Percentiles rank a stretch among this genome's conserved stretches.
phyloP scores from a whole-genome alignment of 306 rosid genomes.

The Cyclanthera cordifolia region DNA sequence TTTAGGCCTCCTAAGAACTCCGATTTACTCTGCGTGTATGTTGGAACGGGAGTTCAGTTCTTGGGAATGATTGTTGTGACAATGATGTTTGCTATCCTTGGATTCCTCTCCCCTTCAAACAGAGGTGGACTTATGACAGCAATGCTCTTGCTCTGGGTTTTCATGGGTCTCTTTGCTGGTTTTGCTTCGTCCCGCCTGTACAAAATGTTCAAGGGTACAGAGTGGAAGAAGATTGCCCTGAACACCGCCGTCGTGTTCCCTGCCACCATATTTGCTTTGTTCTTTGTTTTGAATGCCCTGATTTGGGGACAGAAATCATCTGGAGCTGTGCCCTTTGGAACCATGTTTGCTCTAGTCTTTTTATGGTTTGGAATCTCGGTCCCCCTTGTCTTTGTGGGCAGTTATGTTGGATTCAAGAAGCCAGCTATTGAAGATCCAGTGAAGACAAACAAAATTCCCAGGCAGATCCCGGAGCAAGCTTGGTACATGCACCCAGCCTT shows the following conservation, averaged over 20 bases:
- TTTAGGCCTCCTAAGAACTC: slow-evolving; percentile 80
- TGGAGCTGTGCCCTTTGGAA: slow-evolving; percentile 97
- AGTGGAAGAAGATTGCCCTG: slow-evolving; percentile 79
- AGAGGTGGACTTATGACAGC: slow-evolving; percentile 98
- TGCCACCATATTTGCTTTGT: slow-evolving; percentile 53
- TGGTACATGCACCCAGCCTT: slow-evolving; percentile 95
- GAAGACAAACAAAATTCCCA: slow-evolving; percentile 94
- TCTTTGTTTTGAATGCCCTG: slow-evolving; percentile 61
- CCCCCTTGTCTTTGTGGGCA: slow-evolving; percentile 89
- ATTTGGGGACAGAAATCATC: slow-evolving; percentile 98
- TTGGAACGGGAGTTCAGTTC: slow-evolving; percentile 93
- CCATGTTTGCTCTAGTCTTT: slow-evolving; percentile 90
- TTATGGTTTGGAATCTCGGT: slow-evolving; percentile 98
- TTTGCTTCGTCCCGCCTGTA: slow-evolving; percentile 72
- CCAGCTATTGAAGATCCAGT: slow-evolving; percentile 95
- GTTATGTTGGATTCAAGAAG: slow-evolving; percentile 87
- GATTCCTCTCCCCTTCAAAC: slow-evolving; percentile 95
- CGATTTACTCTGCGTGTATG: slow-evolving; percentile 77
- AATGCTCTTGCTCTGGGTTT: slow-evolving; percentile 90
- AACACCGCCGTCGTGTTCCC: slow-evolving; percentile 79
- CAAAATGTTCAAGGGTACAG: slow-evolving; percentile 89
- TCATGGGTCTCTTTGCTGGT: slow-evolving; percentile 96
- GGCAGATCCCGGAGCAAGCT: slow-evolving; percentile 98
- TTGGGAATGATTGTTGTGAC: slow-evolving; percentile 86
- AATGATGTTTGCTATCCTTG: slow-evolving; percentile 91